A percentile compares a stretch with the other conserved stretches of the same genome.
These are phyloP conservation scores for Phaeotremella skinneri DNA, from an alignment of 768 basidiomycete species.

Conservation along the genomic window DNA sequence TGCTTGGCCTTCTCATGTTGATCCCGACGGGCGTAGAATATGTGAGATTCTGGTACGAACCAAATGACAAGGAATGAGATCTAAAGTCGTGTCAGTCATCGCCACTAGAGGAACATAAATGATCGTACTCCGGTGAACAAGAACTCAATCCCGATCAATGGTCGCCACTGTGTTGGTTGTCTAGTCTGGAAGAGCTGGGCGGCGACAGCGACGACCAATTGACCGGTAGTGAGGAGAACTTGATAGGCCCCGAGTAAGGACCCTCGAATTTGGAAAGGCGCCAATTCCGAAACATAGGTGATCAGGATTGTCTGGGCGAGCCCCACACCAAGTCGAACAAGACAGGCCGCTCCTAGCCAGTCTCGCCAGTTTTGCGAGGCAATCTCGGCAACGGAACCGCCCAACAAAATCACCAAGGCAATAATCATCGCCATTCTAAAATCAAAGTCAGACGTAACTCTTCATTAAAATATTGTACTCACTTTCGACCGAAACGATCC, in stretches of 20 bases:
- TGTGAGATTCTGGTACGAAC: conserved; percentile 26
- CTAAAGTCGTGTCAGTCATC: conserved; percentile 1
- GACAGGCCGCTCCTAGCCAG: conserved; percentile 22
- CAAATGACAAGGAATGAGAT: conserved; percentile 16
- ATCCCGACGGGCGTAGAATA: conserved; percentile 15
- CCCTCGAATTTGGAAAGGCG: conserved; percentile 32
- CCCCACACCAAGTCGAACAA: conserved; percentile 25
- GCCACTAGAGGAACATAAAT: background rate
- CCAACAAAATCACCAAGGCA: conserved; percentile 21
- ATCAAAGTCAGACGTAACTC: background rate
- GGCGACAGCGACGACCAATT: conserved; percentile 22
- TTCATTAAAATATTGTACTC: conserved; percentile 6
- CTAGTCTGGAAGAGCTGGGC: conserved; percentile 10
- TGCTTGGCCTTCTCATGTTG: conserved; percentile 19
- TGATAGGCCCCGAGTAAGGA: conserved; percentile 27
- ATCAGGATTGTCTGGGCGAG: conserved; percentile 23
- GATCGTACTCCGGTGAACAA: conserved; percentile 28
- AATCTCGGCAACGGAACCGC: conserved; percentile 25
- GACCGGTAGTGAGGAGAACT: conserved; percentile 17
- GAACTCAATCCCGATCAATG: conserved; percentile 26
- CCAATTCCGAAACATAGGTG: conserved; percentile 27
- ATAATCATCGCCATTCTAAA: conserved; percentile 12
- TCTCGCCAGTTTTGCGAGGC: conserved; percentile 17
- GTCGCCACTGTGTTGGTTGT: conserved; percentile 17
- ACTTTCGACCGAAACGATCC: conserved; percentile 31